phyloP scores from a whole-genome alignment of 345 rosid genomes.

The Citrus australasica region DNA sequence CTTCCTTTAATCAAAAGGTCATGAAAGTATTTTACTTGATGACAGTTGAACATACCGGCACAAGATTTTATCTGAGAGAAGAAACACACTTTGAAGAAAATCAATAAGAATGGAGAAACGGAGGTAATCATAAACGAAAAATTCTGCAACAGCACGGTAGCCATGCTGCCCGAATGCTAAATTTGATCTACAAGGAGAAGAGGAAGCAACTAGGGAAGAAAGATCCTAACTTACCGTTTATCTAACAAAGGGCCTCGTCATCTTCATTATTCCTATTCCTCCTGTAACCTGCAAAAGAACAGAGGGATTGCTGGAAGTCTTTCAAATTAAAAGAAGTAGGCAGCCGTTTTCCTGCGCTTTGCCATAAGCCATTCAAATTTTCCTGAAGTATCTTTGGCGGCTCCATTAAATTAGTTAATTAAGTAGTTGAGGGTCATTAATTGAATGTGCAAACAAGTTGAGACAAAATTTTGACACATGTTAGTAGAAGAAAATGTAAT shows the following conservation, averaged over 20 bases:
- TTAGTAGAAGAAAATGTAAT: not conserved
- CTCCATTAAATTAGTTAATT: not conserved
- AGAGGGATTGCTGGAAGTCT: constrained; percentile 6
- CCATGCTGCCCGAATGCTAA: not conserved
- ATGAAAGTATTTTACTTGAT: constrained; percentile 6
- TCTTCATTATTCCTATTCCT: constrained; percentile 27
- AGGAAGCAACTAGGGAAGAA: constrained; percentile 12
- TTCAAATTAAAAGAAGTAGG: constrained; percentile 13
- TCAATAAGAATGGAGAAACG: not conserved
- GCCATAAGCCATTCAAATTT: constrained; percentile 17
- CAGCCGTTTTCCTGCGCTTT: constrained; percentile 2
- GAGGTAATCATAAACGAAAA: not conserved
- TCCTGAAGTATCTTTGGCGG: not conserved
- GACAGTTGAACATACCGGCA: constrained; percentile 16
- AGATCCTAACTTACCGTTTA: constrained; percentile 24
- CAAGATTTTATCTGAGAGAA: constrained; percentile 5
- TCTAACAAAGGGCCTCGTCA: constrained; percentile 39
- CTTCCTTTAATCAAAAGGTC: constrained; percentile 18
- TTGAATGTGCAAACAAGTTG: not conserved
- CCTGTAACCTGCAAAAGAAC: constrained; percentile 18
- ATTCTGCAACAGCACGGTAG: not conserved
- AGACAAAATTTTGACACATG: not conserved
- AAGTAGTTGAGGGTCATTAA: constrained; percentile 16
- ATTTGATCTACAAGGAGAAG: not conserved
- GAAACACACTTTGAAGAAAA: no score